Evolutionary conservation across 2,329 filamentous ascomycete genomes (phyloP).

Genomic region (Samsoniella hepiali): DNA sequence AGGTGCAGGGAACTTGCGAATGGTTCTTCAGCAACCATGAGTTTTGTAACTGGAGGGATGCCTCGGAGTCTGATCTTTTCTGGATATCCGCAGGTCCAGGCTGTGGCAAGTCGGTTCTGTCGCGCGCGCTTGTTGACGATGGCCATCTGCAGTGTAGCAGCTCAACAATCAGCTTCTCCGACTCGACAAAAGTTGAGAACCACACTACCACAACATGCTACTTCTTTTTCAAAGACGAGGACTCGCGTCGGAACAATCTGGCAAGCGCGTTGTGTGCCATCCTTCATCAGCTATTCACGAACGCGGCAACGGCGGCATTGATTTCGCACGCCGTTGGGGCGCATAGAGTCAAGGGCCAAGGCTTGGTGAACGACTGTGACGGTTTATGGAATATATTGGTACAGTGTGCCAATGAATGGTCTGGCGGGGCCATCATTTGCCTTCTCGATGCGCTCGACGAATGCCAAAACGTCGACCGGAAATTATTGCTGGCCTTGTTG

Average conservation of each 20-base stretch:
- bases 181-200: neutral
- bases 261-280: slow-evolving; percentile 32
- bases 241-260: slow-evolving; percentile 29
- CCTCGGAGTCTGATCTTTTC: neutral
- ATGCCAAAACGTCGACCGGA: neutral
- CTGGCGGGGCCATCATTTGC: slow-evolving; percentile 1
- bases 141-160: slow-evolving; percentile 22
- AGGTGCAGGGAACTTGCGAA: neutral
- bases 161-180: neutral
- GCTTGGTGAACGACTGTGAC: neutral
- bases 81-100: slow-evolving; percentile 34
- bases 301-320: slow-evolving; percentile 4
- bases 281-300: slow-evolving; percentile 36
- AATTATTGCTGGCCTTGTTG: neutral
- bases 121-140: slow-evolving; percentile 33
- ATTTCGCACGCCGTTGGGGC: neutral
- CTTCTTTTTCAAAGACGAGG: slow-evolving; percentile 40
- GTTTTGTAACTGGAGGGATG: neutral
- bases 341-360: neutral
- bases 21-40: neutral
- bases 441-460: slow-evolving; percentile 12
- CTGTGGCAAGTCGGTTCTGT: slow-evolving; percentile 39
- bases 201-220: slow-evolving; percentile 28
- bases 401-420: neutral
- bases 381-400: neutral